A percentile compares a stretch with the other conserved stretches of the same genome.
Conservation (phyloP, 2,329 filamentous ascomycete genomes). For the Ascosphaera apis region DNA sequence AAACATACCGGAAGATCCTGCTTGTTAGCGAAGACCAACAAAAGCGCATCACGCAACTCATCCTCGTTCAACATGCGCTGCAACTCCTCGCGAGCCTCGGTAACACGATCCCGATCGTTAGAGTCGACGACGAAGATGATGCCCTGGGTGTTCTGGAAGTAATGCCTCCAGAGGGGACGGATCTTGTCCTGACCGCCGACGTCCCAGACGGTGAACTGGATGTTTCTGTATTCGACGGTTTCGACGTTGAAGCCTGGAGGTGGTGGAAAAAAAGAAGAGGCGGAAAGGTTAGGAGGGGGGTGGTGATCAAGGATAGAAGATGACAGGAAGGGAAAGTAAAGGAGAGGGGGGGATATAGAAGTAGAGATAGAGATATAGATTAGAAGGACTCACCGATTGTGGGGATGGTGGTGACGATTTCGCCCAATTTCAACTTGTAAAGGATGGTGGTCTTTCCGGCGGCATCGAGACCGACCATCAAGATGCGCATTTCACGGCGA, state of each 20-base stretch:
- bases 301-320: neutral
- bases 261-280: neutral
- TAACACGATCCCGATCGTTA: constrained; percentile 95
- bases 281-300: neutral
- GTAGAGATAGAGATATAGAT: neutral
- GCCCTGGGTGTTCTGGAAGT: constrained; percentile 99
- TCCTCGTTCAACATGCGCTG: constrained; percentile 98
- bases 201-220: constrained; percentile 99
- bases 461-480: constrained; percentile 98
- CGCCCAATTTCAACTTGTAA: constrained; percentile 93
- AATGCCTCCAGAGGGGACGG: constrained; percentile 96
- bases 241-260: constrained; percentile 92
- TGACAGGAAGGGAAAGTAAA: too few relatives aligned
- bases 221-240: constrained; percentile 99
- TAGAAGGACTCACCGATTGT: constrained; percentile 55
- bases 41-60: constrained; percentile 88
- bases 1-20: constrained; percentile 84
- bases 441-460: constrained; percentile 99
- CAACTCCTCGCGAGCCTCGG: constrained; percentile 88
- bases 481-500: constrained; percentile 99
- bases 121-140: constrained; percentile 99
- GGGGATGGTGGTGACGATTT: constrained; percentile 97
- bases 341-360: neutral
- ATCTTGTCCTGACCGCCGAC: constrained; percentile 99
- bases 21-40: constrained; percentile 99